phyloP scores from a whole-genome alignment of 441 rosid genomes.

The Omphalea diandra region DNA sequence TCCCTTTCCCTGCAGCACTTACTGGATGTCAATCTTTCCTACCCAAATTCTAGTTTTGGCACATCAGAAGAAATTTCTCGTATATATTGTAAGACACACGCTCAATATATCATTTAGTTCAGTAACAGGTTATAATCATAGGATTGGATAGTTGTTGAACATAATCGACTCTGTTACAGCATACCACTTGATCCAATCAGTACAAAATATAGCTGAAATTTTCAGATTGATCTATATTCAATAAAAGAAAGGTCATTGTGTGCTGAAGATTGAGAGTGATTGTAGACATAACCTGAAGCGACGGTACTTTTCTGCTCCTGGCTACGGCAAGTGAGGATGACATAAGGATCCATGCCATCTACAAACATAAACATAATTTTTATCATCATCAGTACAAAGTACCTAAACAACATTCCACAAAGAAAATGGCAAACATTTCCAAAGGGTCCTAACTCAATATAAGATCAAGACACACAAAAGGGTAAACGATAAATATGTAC shows the following conservation, averaged over 20 bases:
- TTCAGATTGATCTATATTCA: background rate
- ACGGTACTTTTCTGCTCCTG: constrained; percentile 58
- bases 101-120: too few relatives aligned
- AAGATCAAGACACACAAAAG: background rate
- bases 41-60: too few relatives aligned
- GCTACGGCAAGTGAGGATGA: constrained; percentile 43
- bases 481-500: background rate
- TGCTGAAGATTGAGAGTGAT: background rate
- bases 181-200: background rate
- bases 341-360: constrained; percentile 53
- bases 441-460: background rate
- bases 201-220: background rate
- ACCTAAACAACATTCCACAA: background rate
- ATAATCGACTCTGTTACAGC: too few relatives aligned
- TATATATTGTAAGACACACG: too few relatives aligned
- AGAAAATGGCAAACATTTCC: background rate
- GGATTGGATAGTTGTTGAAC: too few relatives aligned
- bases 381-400: background rate
- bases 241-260: too few relatives aligned
- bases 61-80: background rate
- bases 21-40: background rate
- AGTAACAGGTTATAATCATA: too few relatives aligned
- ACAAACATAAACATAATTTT: background rate
- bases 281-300: constrained; percentile 40
- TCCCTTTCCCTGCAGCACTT: constrained; percentile 41